phyloP scores from a whole-genome alignment of 148 eudicot species.

The Dianthus caryophyllus region DNA sequence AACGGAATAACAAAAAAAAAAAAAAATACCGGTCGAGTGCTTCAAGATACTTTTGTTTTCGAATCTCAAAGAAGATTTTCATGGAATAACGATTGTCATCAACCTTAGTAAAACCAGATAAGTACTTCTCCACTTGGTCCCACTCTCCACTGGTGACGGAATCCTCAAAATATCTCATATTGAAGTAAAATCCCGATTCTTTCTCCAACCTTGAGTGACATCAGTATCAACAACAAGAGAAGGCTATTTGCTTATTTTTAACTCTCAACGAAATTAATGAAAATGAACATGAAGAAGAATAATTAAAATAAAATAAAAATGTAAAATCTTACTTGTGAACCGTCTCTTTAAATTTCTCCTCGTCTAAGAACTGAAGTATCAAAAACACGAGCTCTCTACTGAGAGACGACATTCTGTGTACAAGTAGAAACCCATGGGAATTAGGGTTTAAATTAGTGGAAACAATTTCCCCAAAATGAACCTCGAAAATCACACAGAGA shows the following conservation, averaged over 20 bases:
- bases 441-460: slow-evolving; percentile 26
- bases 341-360: slow-evolving; percentile 86
- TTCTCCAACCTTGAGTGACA: slow-evolving; percentile 53
- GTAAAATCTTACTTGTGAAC: slow-evolving; percentile 59
- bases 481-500: not conserved
- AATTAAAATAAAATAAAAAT: not conserved
- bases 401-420: slow-evolving; percentile 78
- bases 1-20: too few relatives aligned
- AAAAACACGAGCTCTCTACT: slow-evolving; percentile 88
- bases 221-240: too few relatives aligned
- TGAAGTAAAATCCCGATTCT: slow-evolving; percentile 70
- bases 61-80: slow-evolving; percentile 71
- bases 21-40: slow-evolving; percentile 60
- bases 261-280: not conserved
- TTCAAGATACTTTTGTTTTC: slow-evolving; percentile 77
- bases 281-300: not conserved
- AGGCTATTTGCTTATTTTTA: too few relatives aligned
- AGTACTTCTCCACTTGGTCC: slow-evolving; percentile 71
- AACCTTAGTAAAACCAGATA: slow-evolving; percentile 63
- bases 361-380: slow-evolving; percentile 81
- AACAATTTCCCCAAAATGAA: not conserved
- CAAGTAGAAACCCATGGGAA: not conserved
- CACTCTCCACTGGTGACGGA: slow-evolving; percentile 60
- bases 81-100: slow-evolving; percentile 64
- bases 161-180: slow-evolving; percentile 73